A percentile compares a stretch with the other conserved stretches of the same genome.
These are phyloP conservation scores for Backusella tuberculispora DNA, from an alignment of 192 early-diverging fungal species.

Conservation along the genomic window DNA sequence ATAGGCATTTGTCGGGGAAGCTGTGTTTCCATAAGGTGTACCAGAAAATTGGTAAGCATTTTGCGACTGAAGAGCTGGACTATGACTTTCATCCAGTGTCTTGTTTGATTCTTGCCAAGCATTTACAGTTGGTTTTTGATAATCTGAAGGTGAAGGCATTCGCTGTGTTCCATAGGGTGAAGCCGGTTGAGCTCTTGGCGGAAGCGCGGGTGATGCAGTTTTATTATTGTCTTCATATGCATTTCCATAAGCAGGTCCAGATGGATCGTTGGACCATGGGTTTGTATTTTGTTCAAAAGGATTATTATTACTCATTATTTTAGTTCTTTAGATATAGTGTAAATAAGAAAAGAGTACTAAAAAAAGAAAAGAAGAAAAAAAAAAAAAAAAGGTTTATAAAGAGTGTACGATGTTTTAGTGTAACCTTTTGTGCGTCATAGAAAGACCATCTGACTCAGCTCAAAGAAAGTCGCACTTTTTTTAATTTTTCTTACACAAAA, in stretches of 20 bases:
- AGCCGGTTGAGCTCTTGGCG: not conserved
- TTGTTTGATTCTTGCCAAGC: constrained; percentile 19
- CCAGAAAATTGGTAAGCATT: constrained; percentile 41
- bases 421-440: constrained; percentile 8
- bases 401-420: not conserved
- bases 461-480: not conserved
- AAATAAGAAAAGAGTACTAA: not conserved
- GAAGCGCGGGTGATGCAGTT: not conserved
- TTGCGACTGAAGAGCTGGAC: not conserved
- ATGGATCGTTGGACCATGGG: constrained; percentile 23
- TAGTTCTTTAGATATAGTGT: not conserved
- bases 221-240: constrained; percentile 31
- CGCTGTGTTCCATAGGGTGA: constrained; percentile 1
- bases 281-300: constrained; percentile 27
- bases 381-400: constrained; percentile 11
- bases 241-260: constrained; percentile 29
- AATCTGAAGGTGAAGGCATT: constrained; percentile 26
- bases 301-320: constrained; percentile 12
- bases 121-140: not conserved
- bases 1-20: not conserved
- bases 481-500: constrained; percentile 5
- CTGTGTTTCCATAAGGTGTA: constrained; percentile 35
- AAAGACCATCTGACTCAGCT: not conserved
- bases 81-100: not conserved
- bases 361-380: not conserved